Percentiles rank a stretch among this genome's conserved stretches.
Evolutionary conservation across 2,329 filamentous ascomycete species (phyloP).

Genomic region (Aspergillus proliferans): DNA sequence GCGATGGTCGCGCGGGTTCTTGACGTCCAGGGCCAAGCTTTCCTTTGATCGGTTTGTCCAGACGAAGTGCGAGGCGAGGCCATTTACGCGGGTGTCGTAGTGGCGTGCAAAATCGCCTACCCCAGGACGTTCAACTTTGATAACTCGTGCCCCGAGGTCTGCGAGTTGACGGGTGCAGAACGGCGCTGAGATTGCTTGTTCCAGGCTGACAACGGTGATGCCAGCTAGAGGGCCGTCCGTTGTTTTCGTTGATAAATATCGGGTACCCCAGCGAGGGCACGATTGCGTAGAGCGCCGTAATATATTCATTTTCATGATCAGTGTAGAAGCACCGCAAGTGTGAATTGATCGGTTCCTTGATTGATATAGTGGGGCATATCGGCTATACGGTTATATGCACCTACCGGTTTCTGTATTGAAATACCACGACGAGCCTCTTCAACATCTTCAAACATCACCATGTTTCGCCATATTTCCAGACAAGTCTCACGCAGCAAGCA

Average conservation of each 20-base stretch:
- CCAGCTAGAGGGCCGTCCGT: slow-evolving; percentile 31
- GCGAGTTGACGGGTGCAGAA: slow-evolving; percentile 52
- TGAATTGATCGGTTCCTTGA: too few relatives aligned
- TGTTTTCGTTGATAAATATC: background rate
- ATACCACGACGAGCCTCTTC: background rate
- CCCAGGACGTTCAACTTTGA: slow-evolving; percentile 49
- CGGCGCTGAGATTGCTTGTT: slow-evolving; percentile 51
- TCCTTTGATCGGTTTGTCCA: slow-evolving; percentile 53
- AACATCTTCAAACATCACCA: background rate
- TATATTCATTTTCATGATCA: background rate
- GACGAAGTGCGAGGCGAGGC: slow-evolving; percentile 50
- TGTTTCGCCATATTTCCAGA: background rate
- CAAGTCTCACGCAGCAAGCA: background rate
- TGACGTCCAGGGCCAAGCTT: slow-evolving; percentile 47
- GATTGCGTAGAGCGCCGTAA: background rate
- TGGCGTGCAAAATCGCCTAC: slow-evolving; percentile 49
- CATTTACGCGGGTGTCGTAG: slow-evolving; percentile 47
- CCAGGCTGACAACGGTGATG: slow-evolving; percentile 48
- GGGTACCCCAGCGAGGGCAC: background rate
- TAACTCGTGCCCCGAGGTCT: slow-evolving; percentile 50
- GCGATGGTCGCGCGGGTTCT: slow-evolving; percentile 37
- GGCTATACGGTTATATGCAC: slow-evolving; percentile 1
- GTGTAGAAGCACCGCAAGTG: background rate
- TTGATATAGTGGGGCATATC: background rate
- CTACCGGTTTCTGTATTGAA: background rate